These are phyloP conservation scores for Claviceps sp. DNA, from an alignment of 2,329 filamentous ascomycete genomes.

Conservation along the genomic window DNA sequence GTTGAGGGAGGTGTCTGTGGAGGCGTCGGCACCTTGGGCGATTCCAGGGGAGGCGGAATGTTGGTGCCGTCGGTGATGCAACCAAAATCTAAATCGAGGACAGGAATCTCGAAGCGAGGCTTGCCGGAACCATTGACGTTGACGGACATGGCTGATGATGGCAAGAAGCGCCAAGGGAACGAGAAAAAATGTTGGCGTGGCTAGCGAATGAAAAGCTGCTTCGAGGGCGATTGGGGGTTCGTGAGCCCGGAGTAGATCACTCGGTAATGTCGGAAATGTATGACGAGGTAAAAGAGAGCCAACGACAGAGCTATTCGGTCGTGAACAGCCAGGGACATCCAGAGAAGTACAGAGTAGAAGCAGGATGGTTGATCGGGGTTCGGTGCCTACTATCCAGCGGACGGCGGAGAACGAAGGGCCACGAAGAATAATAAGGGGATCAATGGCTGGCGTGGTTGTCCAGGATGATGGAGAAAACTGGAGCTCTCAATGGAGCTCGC, in stretches of 20 bases:
- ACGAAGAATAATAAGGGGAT: constrained; percentile 5
- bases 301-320: neutral
- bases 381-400: neutral
- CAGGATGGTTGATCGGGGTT: neutral
- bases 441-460: constrained; percentile 2
- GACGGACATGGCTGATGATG: constrained; percentile 17
- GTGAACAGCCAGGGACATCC: neutral
- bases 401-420: neutral
- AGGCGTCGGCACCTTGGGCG: constrained; percentile 36
- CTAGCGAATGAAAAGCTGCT: neutral
- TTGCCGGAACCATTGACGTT: constrained; percentile 15
- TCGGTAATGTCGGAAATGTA: neutral
- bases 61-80: constrained; percentile 47
- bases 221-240: neutral
- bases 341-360: neutral
- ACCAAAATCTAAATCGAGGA: constrained; percentile 43
- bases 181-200: neutral
- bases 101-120: constrained; percentile 41
- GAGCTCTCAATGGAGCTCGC: constrained; percentile 3
- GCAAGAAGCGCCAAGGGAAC: neutral
- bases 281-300: neutral
- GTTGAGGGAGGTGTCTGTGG: constrained; percentile 21
- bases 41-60: constrained; percentile 45
- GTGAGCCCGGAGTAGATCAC: neutral
- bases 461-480: constrained; percentile 7